A percentile compares a stretch with the other conserved stretches of the same genome.
These are phyloP conservation scores for Hanseniaspora valbyensis DNA, from an alignment of 805 yeast species.

Conservation along the genomic window DNA sequence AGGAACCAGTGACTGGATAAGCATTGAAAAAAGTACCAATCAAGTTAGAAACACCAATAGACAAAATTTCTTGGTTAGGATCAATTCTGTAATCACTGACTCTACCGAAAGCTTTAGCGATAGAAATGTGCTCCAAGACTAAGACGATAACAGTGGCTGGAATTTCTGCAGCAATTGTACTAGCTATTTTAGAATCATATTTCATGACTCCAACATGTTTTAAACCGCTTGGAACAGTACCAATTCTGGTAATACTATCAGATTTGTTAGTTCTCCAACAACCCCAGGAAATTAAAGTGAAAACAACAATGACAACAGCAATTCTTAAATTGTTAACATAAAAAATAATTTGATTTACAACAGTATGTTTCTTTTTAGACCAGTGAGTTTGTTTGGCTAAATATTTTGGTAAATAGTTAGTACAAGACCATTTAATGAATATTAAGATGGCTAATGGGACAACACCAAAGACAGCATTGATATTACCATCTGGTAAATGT, in stretches of 20 bases:
- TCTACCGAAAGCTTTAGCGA: slow-evolving; percentile 87
- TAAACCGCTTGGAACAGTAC: slow-evolving; percentile 74
- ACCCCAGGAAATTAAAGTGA: slow-evolving; percentile 76
- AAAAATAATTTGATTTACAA: slow-evolving; percentile 40
- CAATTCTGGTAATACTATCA: slow-evolving; percentile 46
- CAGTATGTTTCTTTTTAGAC: slow-evolving; percentile 12
- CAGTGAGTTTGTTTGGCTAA: slow-evolving; percentile 25
- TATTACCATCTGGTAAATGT: slow-evolving; percentile 52
- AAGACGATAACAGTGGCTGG: slow-evolving; percentile 80
- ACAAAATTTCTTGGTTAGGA: slow-evolving; percentile 88
- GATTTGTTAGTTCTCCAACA: slow-evolving; percentile 42
- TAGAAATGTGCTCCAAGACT: slow-evolving; percentile 84
- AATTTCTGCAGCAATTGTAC: slow-evolving; percentile 58
- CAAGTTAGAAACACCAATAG: slow-evolving; percentile 84
- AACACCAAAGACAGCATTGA: slow-evolving; percentile 85
- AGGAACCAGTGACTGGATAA: slow-evolving; percentile 93
- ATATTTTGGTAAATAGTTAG: slow-evolving; percentile 43
- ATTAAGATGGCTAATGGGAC: slow-evolving; percentile 63
- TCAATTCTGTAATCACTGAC: slow-evolving; percentile 79
- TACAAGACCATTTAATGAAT: slow-evolving; percentile 55
- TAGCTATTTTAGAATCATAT: slow-evolving; percentile 48
- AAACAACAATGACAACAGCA: slow-evolving; percentile 69
- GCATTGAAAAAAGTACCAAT: slow-evolving; percentile 88
- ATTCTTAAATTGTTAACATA: slow-evolving; percentile 67
- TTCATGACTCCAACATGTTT: slow-evolving; percentile 62